Conservation (phyloP, 106 monocot species). For the Platanthera zijinensis region DNA sequence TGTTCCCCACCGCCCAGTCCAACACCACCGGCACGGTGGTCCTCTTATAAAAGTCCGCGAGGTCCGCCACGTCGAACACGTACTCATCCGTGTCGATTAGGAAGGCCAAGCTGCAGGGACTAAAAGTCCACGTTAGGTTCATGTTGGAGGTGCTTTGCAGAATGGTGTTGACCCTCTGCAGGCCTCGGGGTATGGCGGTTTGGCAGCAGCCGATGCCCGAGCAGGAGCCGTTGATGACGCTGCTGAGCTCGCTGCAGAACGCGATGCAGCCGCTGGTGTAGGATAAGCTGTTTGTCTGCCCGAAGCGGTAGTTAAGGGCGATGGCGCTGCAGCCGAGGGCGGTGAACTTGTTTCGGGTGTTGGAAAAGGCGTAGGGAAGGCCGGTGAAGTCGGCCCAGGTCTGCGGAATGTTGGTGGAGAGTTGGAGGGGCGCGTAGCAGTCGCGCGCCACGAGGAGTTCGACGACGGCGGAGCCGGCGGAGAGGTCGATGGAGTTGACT, state of each 20-base stretch:
- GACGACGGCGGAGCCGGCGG: background rate
- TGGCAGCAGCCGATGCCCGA: slow-evolving; percentile 57
- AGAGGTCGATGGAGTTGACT: slow-evolving; percentile 1
- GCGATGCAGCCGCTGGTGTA: slow-evolving; percentile 40
- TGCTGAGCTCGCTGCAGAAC: slow-evolving; percentile 6
- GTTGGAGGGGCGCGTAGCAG: slow-evolving; percentile 18
- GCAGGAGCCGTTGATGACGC: slow-evolving; percentile 25
- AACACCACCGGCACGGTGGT: slow-evolving; percentile 9
- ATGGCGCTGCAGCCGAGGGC: slow-evolving; percentile 48
- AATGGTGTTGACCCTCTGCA: slow-evolving; percentile 8
- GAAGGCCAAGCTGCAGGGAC: slow-evolving; percentile 33
- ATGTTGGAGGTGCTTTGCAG: slow-evolving; percentile 2
- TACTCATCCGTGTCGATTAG: slow-evolving; percentile 13
- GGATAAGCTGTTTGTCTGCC: background rate
- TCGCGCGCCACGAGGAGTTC: slow-evolving; percentile 1
- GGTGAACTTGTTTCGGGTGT: slow-evolving; percentile 36
- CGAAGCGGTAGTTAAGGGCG: slow-evolving; percentile 15
- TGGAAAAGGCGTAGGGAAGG: slow-evolving; percentile 32
- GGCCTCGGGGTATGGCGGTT: slow-evolving; percentile 25
- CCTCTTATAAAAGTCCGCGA: background rate
- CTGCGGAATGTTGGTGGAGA: background rate
- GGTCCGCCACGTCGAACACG: slow-evolving; percentile 13
- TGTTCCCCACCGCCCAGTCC: slow-evolving; percentile 29
- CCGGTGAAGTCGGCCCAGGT: slow-evolving; percentile 5
- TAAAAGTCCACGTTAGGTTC: slow-evolving; percentile 9